A percentile compares a stretch with the other conserved stretches of the same genome.
These are phyloP conservation scores for Cokeromyces recurvatus DNA, from an alignment of 371 early-diverging fungal genomes.

Conservation along the genomic window DNA sequence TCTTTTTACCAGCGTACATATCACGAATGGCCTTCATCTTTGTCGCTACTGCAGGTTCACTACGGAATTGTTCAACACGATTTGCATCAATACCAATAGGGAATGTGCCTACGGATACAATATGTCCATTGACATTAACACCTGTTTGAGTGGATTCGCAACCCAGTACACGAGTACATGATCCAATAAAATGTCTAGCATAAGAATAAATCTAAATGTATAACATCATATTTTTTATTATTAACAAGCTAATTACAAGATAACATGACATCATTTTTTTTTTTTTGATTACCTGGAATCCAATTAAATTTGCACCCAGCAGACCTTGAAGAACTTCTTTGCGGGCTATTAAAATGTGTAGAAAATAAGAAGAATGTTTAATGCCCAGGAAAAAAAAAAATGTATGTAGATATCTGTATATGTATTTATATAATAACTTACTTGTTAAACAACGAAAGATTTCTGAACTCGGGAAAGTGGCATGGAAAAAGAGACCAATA, in stretches of 20 bases:
- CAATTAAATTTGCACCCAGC: constrained; percentile 86
- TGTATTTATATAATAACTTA: constrained; percentile 46
- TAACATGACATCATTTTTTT: no score
- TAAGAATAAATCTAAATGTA: constrained; percentile 80
- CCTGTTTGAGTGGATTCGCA: constrained; percentile 84
- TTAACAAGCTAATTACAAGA: no score
- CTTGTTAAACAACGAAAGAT: constrained; percentile 91
- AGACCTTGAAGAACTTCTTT: constrained; percentile 89
- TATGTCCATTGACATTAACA: constrained; percentile 70
- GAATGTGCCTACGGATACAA: constrained; percentile 83
- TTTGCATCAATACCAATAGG: constrained; percentile 97
- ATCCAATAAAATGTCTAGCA: constrained; percentile 93
- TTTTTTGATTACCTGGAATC: constrained; percentile 82
- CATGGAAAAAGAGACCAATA: constrained; percentile 97
- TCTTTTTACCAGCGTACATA: constrained; percentile 86
- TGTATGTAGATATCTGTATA: no score
- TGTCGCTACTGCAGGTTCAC: constrained; percentile 51
- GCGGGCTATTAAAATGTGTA: constrained; percentile 52
- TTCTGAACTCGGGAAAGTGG: constrained; percentile 94
- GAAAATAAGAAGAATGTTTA: constrained; percentile 2
- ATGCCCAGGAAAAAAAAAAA: neutral
- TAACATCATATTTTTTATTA: no score
- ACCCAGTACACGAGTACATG: constrained; percentile 88
- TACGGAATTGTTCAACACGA: constrained; percentile 39
- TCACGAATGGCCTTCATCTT: constrained; percentile 78